Evolutionary conservation across 345 rosid species (phyloP).

Genomic region (Chamaenerion angustifolium): DNA sequence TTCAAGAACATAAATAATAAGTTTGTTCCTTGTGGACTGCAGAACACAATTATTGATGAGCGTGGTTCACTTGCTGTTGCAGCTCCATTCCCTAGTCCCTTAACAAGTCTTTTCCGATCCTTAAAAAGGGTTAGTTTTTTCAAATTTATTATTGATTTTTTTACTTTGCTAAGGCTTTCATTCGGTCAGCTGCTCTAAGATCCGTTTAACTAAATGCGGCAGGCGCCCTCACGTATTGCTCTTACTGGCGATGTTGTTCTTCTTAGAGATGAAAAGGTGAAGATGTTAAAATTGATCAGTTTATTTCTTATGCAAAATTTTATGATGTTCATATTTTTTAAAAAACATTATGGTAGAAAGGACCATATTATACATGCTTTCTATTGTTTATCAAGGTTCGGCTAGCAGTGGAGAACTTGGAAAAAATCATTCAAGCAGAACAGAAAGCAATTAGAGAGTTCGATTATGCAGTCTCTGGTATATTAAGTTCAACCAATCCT

Average conservation of each 20-base stretch:
- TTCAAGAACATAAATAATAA: too few relatives aligned
- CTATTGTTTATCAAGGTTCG: constrained; percentile 19
- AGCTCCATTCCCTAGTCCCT: background rate
- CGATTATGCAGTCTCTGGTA: constrained; percentile 47
- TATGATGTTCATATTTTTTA: background rate
- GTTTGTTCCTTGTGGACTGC: too few relatives aligned
- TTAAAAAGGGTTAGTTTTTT: constrained; percentile 39
- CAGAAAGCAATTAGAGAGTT: constrained; percentile 24
- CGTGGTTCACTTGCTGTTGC: background rate
- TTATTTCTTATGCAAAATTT: background rate
- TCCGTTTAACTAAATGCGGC: constrained; percentile 15
- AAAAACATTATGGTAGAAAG: too few relatives aligned
- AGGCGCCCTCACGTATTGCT: constrained; percentile 73
- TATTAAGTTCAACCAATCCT: constrained; percentile 48
- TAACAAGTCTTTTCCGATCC: constrained; percentile 5
- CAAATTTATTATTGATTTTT: background rate
- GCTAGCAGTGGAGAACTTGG: constrained; percentile 26
- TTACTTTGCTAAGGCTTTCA: background rate
- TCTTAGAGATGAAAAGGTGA: constrained; percentile 58
- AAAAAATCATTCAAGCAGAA: constrained; percentile 41
- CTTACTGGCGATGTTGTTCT: constrained; percentile 60
- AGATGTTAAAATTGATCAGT: background rate
- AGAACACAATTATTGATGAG: background rate
- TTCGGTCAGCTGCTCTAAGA: background rate
- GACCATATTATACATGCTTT: background rate